Percentiles rank a stretch among this genome's conserved stretches.
phyloP scores from a whole-genome alignment of 192 early-diverging fungal genomes.

The Linnemannia elongata region DNA sequence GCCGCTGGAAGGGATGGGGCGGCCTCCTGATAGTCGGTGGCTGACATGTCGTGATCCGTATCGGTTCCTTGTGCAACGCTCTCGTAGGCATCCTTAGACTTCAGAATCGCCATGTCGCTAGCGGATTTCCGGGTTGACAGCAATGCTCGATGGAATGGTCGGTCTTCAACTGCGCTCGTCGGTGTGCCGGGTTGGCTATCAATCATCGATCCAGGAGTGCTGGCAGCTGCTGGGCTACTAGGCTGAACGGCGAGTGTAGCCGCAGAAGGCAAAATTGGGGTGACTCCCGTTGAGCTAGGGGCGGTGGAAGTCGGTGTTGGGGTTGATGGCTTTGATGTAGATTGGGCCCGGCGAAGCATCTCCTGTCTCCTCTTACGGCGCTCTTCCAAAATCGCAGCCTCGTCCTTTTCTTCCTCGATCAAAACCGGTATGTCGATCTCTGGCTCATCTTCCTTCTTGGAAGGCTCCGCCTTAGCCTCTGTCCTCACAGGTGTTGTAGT shows the following conservation, averaged over 20 bases:
- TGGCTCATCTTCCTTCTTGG: conserved; percentile 13
- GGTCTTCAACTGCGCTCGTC: conserved; percentile 75
- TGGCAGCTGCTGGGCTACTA: conserved; percentile 29
- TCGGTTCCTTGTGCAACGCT: conserved; percentile 49
- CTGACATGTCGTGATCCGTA: conserved; percentile 72
- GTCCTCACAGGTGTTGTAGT: background rate
- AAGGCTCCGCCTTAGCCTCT: conserved; percentile 25
- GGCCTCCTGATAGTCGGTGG: conserved; percentile 73
- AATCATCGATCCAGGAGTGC: conserved; percentile 66
- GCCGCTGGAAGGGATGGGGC: conserved; percentile 28
- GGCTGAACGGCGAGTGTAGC: conserved; percentile 5
- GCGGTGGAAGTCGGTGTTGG: conserved; percentile 29
- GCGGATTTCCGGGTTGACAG: conserved; percentile 46
- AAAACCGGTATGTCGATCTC: conserved; percentile 51
- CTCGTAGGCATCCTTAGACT: conserved; percentile 65
- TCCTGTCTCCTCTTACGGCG: conserved; percentile 81
- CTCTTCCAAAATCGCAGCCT: conserved; percentile 87
- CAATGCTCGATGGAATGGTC: conserved; percentile 60
- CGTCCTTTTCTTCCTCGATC: conserved; percentile 76
- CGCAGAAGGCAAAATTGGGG: conserved; percentile 17
- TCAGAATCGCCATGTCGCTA: conserved; percentile 61
- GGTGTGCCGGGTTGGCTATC: conserved; percentile 89
- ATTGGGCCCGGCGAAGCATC: conserved; percentile 80
- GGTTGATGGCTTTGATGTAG: conserved; percentile 54
- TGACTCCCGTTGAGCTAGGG: conserved; percentile 6